A percentile compares a stretch with the other conserved stretches of the same genome.
Evolutionary conservation across 257 asterid genomes (phyloP).

Genomic region (Plantago elongata): DNA sequence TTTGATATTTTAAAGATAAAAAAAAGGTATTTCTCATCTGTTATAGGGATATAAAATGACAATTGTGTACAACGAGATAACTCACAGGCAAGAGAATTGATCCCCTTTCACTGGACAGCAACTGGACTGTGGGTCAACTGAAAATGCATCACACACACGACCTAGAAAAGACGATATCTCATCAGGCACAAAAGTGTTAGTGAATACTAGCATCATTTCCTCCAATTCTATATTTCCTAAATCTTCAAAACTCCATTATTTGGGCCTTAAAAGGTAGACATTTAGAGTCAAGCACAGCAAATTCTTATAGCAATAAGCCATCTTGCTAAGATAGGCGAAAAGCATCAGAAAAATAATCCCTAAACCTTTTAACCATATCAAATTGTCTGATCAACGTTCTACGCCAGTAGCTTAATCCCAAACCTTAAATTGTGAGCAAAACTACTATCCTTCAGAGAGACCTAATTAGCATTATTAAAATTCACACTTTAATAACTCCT

Average conservation of each 20-base stretch:
- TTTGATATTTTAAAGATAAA: not conserved
- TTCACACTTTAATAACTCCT: too few relatives aligned
- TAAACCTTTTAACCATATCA: not conserved
- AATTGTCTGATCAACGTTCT: not conserved
- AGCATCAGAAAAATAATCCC: slow-evolving; percentile 1
- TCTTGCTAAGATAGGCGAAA: not conserved
- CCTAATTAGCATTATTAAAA: too few relatives aligned
- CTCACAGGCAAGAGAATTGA: slow-evolving; percentile 87
- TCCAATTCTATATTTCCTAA: slow-evolving; percentile 4
- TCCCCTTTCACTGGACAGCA: slow-evolving; percentile 71
- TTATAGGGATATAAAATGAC: slow-evolving; percentile 3
- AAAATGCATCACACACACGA: slow-evolving; percentile 73
- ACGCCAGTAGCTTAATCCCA: not conserved
- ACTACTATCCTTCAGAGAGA: too few relatives aligned
- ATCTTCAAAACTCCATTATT: slow-evolving; percentile 6
- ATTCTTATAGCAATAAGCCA: not conserved
- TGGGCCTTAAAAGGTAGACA: not conserved
- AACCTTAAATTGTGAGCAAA: not conserved
- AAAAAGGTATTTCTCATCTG: too few relatives aligned
- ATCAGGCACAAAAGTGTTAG: not conserved
- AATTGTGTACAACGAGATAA: slow-evolving; percentile 29
- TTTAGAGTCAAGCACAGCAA: slow-evolving; percentile 4
- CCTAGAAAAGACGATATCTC: slow-evolving; percentile 42
- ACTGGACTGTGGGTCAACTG: slow-evolving; percentile 56
- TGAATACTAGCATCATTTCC: not conserved